These are phyloP conservation scores for Dactylellina drechsleri DNA, from an alignment of 2,329 filamentous ascomycete species.

Conservation along the genomic window DNA sequence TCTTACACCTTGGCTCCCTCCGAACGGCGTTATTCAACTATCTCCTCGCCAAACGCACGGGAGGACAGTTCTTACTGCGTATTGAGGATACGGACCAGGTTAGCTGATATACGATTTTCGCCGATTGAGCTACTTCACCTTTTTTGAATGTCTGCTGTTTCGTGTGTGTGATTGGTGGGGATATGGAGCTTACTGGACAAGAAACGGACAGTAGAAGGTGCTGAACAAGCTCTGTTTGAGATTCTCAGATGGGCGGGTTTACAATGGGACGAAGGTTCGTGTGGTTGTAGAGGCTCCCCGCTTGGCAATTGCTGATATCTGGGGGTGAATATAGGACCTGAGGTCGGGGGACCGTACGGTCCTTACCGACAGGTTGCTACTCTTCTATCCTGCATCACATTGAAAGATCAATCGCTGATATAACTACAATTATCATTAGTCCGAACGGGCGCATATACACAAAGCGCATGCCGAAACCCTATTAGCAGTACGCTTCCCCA, in stretches of 20 bases:
- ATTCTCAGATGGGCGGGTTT: slow-evolving; percentile 90
- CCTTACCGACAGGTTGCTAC: slow-evolving; percentile 80
- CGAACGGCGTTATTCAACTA: slow-evolving; percentile 97
- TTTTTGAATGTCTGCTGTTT: slow-evolving; percentile 21
- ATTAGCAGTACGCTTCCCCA: slow-evolving; percentile 63
- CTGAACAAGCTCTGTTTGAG: slow-evolving; percentile 78
- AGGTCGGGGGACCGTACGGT: slow-evolving; percentile 80
- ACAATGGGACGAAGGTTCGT: slow-evolving; percentile 86
- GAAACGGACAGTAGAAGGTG: slow-evolving; percentile 82
- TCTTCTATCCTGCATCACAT: not conserved
- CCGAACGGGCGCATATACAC: slow-evolving; percentile 80
- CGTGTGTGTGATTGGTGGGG: slow-evolving; percentile 24
- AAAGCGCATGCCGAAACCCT: slow-evolving; percentile 75
- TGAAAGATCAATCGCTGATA: not conserved
- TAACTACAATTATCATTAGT: slow-evolving; percentile 65
- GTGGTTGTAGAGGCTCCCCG: not conserved
- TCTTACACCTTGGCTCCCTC: slow-evolving; percentile 89
- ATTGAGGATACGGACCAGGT: slow-evolving; percentile 97
- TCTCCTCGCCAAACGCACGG: slow-evolving; percentile 84
- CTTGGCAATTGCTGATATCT: not conserved
- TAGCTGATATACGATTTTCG: slow-evolving; percentile 58
- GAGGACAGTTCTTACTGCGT: slow-evolving; percentile 87
- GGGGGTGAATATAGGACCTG: slow-evolving; percentile 70
- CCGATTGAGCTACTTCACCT: slow-evolving; percentile 18
- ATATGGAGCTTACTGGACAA: slow-evolving; percentile 63